phyloP scores from a whole-genome alignment of 768 basidiomycete species.

The Rossbeevera mucosa region DNA sequence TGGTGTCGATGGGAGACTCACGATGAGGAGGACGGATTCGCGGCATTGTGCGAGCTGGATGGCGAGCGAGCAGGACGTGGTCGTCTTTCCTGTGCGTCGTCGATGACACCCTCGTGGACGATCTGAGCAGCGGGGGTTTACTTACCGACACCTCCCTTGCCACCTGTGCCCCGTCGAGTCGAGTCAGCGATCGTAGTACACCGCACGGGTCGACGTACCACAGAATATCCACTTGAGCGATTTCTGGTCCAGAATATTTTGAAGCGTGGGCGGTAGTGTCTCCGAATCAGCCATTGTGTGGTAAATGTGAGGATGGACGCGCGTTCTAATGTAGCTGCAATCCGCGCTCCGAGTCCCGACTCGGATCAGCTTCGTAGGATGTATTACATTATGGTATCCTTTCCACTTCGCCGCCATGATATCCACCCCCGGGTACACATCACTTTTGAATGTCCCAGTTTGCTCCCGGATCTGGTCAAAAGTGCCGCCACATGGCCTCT shows the following conservation, averaged over 20 bases:
- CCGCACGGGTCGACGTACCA: constrained; percentile 48
- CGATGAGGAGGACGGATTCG: constrained; percentile 96
- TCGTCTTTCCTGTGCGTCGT: constrained; percentile 78
- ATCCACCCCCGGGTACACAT: no score
- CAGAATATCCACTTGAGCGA: constrained; percentile 99
- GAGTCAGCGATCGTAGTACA: constrained; percentile 12
- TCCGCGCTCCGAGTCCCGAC: no score
- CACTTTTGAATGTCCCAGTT: no score
- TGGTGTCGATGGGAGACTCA: constrained; percentile 41
- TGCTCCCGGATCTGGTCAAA: no score
- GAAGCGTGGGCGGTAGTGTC: constrained; percentile 76
- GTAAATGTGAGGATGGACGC: constrained; percentile 15
- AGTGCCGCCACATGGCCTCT: no score
- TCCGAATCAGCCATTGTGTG: constrained; percentile 44
- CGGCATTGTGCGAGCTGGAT: constrained; percentile 88
- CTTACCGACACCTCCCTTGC: constrained; percentile 97
- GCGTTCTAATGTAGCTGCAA: constrained; percentile 16
- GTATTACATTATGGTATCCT: no score
- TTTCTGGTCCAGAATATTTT: constrained; percentile 92
- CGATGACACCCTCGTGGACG: not conserved
- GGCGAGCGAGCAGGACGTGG: constrained; percentile 96
- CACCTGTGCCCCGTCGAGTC: constrained; percentile 53
- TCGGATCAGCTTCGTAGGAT: no score
- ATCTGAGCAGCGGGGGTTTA: constrained; percentile 9
- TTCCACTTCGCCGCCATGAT: no score